Evolutionary conservation across 495 filamentous ascomycete genomes (phyloP), one percentile per base, ranked within the genome.

Genomic region (Darksidea phi): DNA sequence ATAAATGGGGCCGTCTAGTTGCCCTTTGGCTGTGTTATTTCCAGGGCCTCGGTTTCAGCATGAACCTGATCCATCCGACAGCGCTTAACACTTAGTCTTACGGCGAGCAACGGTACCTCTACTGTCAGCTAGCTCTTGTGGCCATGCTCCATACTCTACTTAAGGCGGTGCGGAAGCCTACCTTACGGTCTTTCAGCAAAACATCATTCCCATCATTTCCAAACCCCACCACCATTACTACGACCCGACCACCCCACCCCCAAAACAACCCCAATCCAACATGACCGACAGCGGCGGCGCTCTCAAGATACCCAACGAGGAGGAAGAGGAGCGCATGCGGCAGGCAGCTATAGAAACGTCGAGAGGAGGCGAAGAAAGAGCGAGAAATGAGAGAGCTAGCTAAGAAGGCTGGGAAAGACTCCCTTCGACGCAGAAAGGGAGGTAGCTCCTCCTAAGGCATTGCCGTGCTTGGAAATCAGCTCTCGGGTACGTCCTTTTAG

Each of bases 1-100:
- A 81, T 45, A 78, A 75, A 71, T 83, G 80, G 81, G 78, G 77
- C 0, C 75, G 81, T 4, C 69, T 84, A 6, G 80, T 82, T 2
- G 78, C 77, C 0, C 74, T 82, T 12, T 79, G 74, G 68, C 66
- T 72, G 2, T 72, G 63, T 41, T 67, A 54, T 5, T 76, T 75
- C 38, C 66, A 73, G 28, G 73, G 71, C 5, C 66, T 78, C 5
- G 77, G 77, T 0, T 78, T 78, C 56, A 74, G 70, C 41, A 68
- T 78, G 48, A 74, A 69, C 60, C 50, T 79, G 71, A 70, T 38
- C 36, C 36, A 38, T 38, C 36, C 36, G 36, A 38, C 36, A 38
- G 15, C 36, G 36, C 15, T 38, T 38, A 38, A 15, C 36, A 38
- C 15, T 38, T 15, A 38, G 36, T 7, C 36, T 38, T 38, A 15